Evolutionary conservation across 768 basidiomycete genomes (phyloP), one percentile per base, ranked within the genome.

Genomic region (Hypholoma fasciculare): DNA sequence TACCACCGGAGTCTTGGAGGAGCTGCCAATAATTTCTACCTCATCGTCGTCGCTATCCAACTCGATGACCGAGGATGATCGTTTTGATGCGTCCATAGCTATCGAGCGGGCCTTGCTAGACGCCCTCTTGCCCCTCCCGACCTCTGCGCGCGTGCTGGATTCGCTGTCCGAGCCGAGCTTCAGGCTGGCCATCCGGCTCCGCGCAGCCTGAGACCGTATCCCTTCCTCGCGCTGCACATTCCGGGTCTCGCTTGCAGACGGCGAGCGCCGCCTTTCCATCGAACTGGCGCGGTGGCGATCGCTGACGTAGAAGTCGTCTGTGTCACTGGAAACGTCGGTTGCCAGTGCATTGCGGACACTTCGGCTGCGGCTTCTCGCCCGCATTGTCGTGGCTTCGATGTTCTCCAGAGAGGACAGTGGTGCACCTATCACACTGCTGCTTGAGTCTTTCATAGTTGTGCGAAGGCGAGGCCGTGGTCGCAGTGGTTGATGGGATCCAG

Each of bases 391-490:
- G 44, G 8, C 37, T 30, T 34, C 49, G 44, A 54, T 51, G 17
- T 61, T 46, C 17, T 54, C 58, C 14, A 27, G 14, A 16, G 49
- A 36, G 44, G 59, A 34, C 38, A 60, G 14, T 17, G 63, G 46
- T 4, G 61, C 13, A 37, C 63, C 67, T 49, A 61, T 58, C 27
- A 57, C 57, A 52, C 59, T 69, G 19, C 40, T 55, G 53, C 71
- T 71, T n/a, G 56, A 38, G 1, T 69, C 71, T 40, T 64, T 62
- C 12, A 66, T 62, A 53, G 53, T 67, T 5, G 69, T 67, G 20
- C 66, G 58, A 38, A 59, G 62, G 16, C 58, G 59, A 12, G 60
- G 60, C 40, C 58, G 55, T 48, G 56, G 60, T 3, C 58, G 55
- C 43, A 53, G 60, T 7, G 42, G 52, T 42, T 50, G 52, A 27